Evolutionary conservation across 805 yeast genomes (phyloP), one percentile per base, ranked within the genome.

Genomic region (Kazachstania africana): DNA sequence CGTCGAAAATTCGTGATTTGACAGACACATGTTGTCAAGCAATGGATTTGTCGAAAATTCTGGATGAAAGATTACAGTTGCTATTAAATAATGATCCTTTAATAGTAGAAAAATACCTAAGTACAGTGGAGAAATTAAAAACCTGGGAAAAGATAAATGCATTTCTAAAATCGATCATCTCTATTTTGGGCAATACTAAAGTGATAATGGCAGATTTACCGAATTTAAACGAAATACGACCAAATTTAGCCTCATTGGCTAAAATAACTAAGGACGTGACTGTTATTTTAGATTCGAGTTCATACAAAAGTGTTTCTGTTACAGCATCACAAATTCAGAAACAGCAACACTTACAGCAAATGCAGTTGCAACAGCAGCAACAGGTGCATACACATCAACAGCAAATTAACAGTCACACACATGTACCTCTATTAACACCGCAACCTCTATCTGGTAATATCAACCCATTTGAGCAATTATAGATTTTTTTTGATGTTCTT

Each of bases 261-360:
- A 75, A 83, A 41, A 80, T 87, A 3, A 83, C 95, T 4, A 88
- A 88, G 47, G 97, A 88, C 48, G 79, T 88, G 12, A 85, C 96
- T 0, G 75, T 83, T n/a, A 65, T 82, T 43, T 59, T 87, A 26
- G 95, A 87, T 50, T 64, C 68, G 25, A 72, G 79, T 36, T 63
- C 77, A 12, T 70, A 66, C 48, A 59, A 63, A 34, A 47, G 45
- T 17, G 55, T 50, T 10, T 50, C 55, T 12, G 32, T 40, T 1
- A 30, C 34, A 8, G 42, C 44, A 5, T 22, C 35, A 8, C 46
- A 40, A 24, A 22, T 39, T 10, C 46, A 37, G 32, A 32, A 38
- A 16, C 48, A 40, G 21, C 38, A 38, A 6, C 47, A 38, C 15
- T 30, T 24, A 15, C 43, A 36, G 12, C 28, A 28, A 12, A 39